phyloP scores from a whole-genome alignment of 2,329 filamentous ascomycete genomes.

The Pyricularia pennisetigena region DNA sequence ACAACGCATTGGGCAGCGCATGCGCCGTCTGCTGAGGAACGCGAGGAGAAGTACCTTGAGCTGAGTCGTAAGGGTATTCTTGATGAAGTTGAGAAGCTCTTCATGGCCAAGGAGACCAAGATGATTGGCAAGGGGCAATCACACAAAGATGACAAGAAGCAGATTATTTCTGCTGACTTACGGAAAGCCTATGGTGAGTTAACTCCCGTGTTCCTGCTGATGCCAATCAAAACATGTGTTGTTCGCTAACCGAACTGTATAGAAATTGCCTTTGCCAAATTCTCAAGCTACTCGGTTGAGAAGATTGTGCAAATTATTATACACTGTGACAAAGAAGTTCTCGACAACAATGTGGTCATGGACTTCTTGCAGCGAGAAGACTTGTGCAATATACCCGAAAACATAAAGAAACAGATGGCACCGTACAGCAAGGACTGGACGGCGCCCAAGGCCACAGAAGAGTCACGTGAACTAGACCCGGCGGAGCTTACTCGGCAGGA shows the following conservation, averaged over 20 bases:
- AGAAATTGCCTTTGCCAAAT: slow-evolving; percentile 89
- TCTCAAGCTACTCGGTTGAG: slow-evolving; percentile 74
- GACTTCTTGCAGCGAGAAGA: slow-evolving; percentile 92
- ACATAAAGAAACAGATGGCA: slow-evolving; percentile 81
- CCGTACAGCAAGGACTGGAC: slow-evolving; percentile 97
- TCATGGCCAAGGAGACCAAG: slow-evolving; percentile 96
- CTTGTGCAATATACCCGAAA: slow-evolving; percentile 85
- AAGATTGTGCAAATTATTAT: slow-evolving; percentile 89
- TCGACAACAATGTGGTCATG: slow-evolving; percentile 89
- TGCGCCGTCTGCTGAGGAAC: slow-evolving; percentile 73
- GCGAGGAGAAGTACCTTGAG: slow-evolving; percentile 93
- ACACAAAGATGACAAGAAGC: slow-evolving; percentile 93
- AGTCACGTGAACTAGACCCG: slow-evolving; percentile 77
- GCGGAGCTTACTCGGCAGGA: slow-evolving; percentile 85
- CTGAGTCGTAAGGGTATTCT: slow-evolving; percentile 89
- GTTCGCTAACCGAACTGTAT: not conserved
- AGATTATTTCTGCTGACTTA: slow-evolving; percentile 85
- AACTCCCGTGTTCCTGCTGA: not conserved
- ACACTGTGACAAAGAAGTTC: slow-evolving; percentile 80
- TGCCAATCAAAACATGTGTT: not conserved
- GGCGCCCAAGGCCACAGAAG: slow-evolving; percentile 68
- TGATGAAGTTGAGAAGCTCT: slow-evolving; percentile 94
- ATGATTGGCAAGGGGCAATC: slow-evolving; percentile 60
- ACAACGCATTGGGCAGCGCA: slow-evolving; percentile 90
- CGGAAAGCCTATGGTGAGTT: slow-evolving; percentile 71